Evolutionary conservation across 352 stramenopile genomes (phyloP).

Genomic region (Phytophthora pini): DNA sequence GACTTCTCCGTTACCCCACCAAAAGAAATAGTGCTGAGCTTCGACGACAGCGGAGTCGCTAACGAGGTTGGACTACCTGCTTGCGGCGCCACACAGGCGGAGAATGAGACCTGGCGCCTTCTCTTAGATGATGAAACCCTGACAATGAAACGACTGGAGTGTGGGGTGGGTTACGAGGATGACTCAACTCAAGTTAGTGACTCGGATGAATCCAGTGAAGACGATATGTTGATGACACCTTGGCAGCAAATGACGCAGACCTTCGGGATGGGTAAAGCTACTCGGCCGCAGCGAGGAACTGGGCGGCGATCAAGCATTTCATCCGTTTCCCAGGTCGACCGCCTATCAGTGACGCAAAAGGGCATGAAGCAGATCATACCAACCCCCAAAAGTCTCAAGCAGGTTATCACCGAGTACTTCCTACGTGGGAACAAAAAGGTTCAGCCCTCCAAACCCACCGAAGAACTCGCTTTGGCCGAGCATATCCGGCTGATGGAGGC

Average conservation of each 20-base stretch:
- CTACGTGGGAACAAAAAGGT: constrained; percentile 76
- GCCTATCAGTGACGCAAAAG: constrained; percentile 59
- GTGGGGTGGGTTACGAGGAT: constrained; percentile 75
- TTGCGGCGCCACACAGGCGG: not conserved
- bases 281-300: constrained; percentile 30
- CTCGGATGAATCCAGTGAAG: constrained; percentile 77
- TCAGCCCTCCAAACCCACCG: constrained; percentile 45
- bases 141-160: constrained; percentile 76
- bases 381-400: constrained; percentile 65
- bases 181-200: constrained; percentile 87
- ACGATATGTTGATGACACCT: constrained; percentile 80
- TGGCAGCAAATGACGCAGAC: constrained; percentile 89
- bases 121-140: constrained; percentile 52
- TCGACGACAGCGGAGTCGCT: constrained; percentile 16
- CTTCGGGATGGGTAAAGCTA: constrained; percentile 71
- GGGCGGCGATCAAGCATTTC: constrained; percentile 69
- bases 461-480: constrained; percentile 35
- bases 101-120: constrained; percentile 27
- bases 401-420: constrained; percentile 69
- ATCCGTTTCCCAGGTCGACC: constrained; percentile 67
- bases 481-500: constrained; percentile 46
- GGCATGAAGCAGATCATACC: constrained; percentile 55
- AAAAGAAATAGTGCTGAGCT: constrained; percentile 39
- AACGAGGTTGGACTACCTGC: constrained; percentile 6
- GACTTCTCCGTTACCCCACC: constrained; percentile 57